phyloP scores from a whole-genome alignment of 306 rosid genomes.

The Carpinus viminea region DNA sequence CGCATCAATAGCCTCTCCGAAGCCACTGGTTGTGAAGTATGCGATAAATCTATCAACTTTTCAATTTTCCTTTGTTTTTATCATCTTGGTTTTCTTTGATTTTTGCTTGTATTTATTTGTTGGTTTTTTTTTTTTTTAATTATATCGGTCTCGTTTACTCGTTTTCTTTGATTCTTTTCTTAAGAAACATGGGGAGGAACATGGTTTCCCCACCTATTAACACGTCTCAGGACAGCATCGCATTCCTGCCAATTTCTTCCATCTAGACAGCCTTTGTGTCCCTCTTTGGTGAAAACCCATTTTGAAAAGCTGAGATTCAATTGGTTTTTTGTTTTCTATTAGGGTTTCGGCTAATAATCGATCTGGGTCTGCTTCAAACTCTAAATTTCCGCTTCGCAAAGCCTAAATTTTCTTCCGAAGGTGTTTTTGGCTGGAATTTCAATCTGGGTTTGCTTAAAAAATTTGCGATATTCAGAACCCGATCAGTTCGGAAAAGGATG shows the following conservation, averaged over 20 bases:
- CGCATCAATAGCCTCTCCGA: constrained; percentile 84
- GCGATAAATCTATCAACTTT: background rate
- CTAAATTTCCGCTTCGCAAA: background rate
- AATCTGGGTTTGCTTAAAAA: constrained; percentile 28
- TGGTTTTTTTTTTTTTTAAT: no score
- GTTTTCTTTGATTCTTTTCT: no score
- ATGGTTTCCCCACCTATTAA: no score
- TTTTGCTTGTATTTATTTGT: background rate
- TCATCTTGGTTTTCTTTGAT: constrained; percentile 10
- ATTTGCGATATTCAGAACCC: constrained; percentile 4
- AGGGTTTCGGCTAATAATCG: background rate
- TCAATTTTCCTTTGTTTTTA: background rate
- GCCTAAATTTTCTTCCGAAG: constrained; percentile 6
- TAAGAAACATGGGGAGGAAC: no score
- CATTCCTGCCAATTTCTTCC: no score
- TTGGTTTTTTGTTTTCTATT: background rate
- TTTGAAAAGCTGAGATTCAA: no score
- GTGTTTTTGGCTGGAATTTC: background rate
- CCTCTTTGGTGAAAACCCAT: background rate
- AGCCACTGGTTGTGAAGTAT: constrained; percentile 89
- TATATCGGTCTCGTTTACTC: no score
- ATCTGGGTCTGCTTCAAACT: background rate
- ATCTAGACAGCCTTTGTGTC: no score
- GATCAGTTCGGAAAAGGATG: constrained; percentile 38
- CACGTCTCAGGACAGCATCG: no score